Conservation (phyloP, 345 rosid species). For the Brassica carinata region DNA sequence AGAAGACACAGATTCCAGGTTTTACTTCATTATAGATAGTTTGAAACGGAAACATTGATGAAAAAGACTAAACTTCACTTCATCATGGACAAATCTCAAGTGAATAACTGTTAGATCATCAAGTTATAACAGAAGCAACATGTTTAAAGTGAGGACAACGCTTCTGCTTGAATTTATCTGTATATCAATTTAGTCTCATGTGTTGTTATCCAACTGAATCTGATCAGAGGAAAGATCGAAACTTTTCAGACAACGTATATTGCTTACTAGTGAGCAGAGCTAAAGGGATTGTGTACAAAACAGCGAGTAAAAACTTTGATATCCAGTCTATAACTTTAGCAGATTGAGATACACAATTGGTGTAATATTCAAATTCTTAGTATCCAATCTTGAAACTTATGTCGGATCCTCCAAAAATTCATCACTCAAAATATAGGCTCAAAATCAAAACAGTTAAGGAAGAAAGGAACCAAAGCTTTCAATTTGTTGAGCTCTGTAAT, state of each 20-base stretch:
- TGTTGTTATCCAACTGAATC: background rate
- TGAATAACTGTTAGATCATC: background rate
- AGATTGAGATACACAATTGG: background rate
- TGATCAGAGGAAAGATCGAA: background rate
- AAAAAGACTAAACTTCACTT: background rate
- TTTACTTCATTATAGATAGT: background rate
- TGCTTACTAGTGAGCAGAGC: background rate
- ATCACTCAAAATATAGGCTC: background rate
- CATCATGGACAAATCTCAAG: background rate
- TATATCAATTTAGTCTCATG: background rate
- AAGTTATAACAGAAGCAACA: background rate
- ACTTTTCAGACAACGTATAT: background rate
- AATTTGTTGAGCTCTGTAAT: constrained; percentile 4
- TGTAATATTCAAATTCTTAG: background rate
- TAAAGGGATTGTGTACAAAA: background rate
- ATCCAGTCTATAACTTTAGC: background rate
- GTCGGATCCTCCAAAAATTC: background rate
- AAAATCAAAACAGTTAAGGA: constrained; percentile 2
- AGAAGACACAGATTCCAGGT: background rate
- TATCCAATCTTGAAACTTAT: constrained; percentile 2
- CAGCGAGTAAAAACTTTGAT: background rate
- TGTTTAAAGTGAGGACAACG: background rate
- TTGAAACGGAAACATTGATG: background rate
- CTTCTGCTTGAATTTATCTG: background rate
- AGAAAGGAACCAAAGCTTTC: constrained; percentile 6